Conservation (phyloP, 805 yeast genomes). For the Kodamaea jinghongensis region DNA sequence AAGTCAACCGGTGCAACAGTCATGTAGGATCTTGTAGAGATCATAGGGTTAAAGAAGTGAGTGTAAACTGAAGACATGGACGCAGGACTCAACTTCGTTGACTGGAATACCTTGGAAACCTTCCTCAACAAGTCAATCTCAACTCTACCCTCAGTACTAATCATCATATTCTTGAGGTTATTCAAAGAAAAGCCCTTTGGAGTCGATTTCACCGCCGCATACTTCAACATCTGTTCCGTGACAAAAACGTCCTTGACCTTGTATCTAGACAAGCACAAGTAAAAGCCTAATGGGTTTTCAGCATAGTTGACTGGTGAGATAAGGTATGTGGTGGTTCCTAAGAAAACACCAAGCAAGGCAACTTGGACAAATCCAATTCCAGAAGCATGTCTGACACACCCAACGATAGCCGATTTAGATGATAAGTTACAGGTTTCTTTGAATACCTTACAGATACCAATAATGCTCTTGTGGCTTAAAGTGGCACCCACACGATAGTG, state of each 20-base stretch:
- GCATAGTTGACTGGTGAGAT: slow-evolving; percentile 78
- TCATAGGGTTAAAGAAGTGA: slow-evolving; percentile 77
- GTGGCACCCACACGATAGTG: slow-evolving; percentile 59
- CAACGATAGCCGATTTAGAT: slow-evolving; percentile 68
- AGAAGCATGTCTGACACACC: slow-evolving; percentile 78
- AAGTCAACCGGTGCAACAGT: slow-evolving; percentile 85
- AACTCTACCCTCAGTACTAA: slow-evolving; percentile 76
- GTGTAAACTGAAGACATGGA: slow-evolving; percentile 76
- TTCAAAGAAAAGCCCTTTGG: slow-evolving; percentile 62
- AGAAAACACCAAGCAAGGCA: slow-evolving; percentile 76
- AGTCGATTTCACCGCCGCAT: slow-evolving; percentile 59
- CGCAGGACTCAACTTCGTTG: slow-evolving; percentile 61
- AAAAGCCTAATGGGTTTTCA: slow-evolving; percentile 68
- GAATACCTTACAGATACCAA: slow-evolving; percentile 80
- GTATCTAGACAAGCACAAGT: slow-evolving; percentile 65
- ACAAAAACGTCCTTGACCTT: slow-evolving; percentile 84
- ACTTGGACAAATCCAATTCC: slow-evolving; percentile 90
- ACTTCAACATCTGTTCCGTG: slow-evolving; percentile 77
- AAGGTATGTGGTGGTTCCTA: slow-evolving; percentile 83
- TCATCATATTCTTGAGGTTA: slow-evolving; percentile 76
- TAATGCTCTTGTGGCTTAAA: slow-evolving; percentile 58
- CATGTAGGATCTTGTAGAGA: slow-evolving; percentile 82
- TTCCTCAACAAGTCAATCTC: slow-evolving; percentile 55
- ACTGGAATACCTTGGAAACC: slow-evolving; percentile 60
- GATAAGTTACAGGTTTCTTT: slow-evolving; percentile 90